Evolutionary conservation across 2,329 filamentous ascomycete genomes (phyloP).

Genomic region (Fusarium nanum): DNA sequence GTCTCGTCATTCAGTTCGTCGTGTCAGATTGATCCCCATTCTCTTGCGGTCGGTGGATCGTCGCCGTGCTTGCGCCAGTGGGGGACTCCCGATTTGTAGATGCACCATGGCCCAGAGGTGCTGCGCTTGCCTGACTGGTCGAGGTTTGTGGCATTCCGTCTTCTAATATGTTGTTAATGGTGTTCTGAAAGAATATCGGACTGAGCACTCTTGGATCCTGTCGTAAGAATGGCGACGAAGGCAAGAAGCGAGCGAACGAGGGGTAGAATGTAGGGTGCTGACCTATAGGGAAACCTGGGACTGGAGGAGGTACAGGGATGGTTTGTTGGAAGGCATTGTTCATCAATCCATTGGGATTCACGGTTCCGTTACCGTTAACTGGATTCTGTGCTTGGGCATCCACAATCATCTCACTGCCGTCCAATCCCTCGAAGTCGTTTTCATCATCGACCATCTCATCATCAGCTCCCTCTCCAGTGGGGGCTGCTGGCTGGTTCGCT

Average conservation of each 20-base stretch:
- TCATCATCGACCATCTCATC: constrained; percentile 60
- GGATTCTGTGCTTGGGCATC: constrained; percentile 49
- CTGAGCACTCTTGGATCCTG: constrained; percentile 35
- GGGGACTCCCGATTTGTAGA: constrained; percentile 43
- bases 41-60: constrained; percentile 48
- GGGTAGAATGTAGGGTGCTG: constrained; percentile 42
- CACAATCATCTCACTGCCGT: constrained; percentile 54
- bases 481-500: constrained; percentile 8
- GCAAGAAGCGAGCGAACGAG: constrained; percentile 32
- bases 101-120: constrained; percentile 43
- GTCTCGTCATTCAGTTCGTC: constrained; percentile 39
- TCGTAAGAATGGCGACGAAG: constrained; percentile 34
- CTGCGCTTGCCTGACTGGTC: constrained; percentile 46
- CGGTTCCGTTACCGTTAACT: constrained; percentile 24
- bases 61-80: constrained; percentile 53
- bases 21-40: constrained; percentile 34
- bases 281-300: constrained; percentile 36
- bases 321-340: constrained; percentile 36
- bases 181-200: constrained; percentile 43
- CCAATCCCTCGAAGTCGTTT: constrained; percentile 57
- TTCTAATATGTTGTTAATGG: constrained; percentile 47
- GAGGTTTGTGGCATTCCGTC: constrained; percentile 35
- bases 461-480: constrained; percentile 52
- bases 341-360: constrained; percentile 9
- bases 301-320: constrained; percentile 47